Evolutionary conservation across 2,329 filamentous ascomycete genomes (phyloP), one percentile per base, ranked within the genome.

Genomic region (Diplodia sapinea): DNA sequence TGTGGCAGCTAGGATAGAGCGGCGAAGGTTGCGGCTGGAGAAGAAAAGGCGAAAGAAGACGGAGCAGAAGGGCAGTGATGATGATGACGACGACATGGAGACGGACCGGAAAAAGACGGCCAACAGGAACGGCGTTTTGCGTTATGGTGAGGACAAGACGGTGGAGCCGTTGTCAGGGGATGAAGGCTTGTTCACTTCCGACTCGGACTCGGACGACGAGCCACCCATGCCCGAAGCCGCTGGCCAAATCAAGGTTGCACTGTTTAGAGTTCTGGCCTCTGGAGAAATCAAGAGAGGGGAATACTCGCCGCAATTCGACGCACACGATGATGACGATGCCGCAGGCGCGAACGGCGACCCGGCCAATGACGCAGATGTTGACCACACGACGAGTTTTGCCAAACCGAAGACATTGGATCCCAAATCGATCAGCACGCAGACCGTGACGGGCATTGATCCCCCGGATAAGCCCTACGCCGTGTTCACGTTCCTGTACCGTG

Each of bases 261-360:
- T 99, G 82, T 98, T 97, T 80, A 89, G 95, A 33, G 95, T 99
- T 9, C 84, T 98, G 55, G 95, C 95, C 1, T 97, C 93, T 7
- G 95, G 95, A 15, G 95, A 98, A 79, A 96, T 99, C 76, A 98
- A 97, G 82, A 92, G 94, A 76, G 95, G 95, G 70, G 95, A 99
- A 80, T 99, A 98, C 79, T 97, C 94, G 1, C 95, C 95, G 13
- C 95, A 98, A 75, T 98, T 98, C 71, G 94, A 97, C 77, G 94
- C 94, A 2, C 93, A 98, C 74, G 95, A 98, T 74, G 94, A 97
- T 70, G 94, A 97, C 70, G 93, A 97, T 78, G 84, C 33, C 80
- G 77, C 47, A 3, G 81, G 81, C 56, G 84, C 86, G 68, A 83
- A 83, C 50, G 81, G 80, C 40, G 82, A 82, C 33, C 85, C 83